Conservation (phyloP, 768 basidiomycete genomes). For the Mycena crocata region DNA sequence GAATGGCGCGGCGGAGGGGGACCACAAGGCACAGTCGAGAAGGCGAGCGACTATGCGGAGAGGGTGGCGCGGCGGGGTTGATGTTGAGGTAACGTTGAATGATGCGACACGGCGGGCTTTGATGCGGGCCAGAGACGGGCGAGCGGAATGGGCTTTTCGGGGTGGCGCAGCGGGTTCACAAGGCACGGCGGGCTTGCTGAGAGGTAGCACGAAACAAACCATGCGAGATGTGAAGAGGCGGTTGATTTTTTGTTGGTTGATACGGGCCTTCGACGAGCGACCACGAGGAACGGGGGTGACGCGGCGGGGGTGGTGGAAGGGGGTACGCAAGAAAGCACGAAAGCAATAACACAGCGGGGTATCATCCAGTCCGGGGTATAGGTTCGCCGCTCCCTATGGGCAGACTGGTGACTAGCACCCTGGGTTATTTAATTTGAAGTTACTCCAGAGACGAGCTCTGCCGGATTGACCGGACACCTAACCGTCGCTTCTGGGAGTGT, state of each 20-base stretch:
- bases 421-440: neutral
- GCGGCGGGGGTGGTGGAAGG: neutral
- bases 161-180: too few relatives aligned
- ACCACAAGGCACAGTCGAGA: too few relatives aligned
- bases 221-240: too few relatives aligned
- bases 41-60: constrained; percentile 1
- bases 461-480: too few relatives aligned
- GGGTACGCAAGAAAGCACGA: neutral
- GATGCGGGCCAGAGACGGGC: too few relatives aligned
- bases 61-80: neutral
- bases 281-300: neutral
- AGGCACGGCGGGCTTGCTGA: too few relatives aligned
- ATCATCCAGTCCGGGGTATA: neutral
- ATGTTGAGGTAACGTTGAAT: too few relatives aligned
- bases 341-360: neutral
- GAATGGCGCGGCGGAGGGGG: too few relatives aligned
- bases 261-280: too few relatives aligned
- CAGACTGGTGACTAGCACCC: neutral
- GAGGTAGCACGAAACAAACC: too few relatives aligned
- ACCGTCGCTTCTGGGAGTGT: neutral
- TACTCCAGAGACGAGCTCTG: neutral
- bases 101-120: neutral
- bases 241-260: too few relatives aligned
- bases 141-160: too few relatives aligned
- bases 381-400: neutral